Evolutionary conservation across 2,329 filamentous ascomycete genomes (phyloP).

Genomic region (Akanthomyces muscarius): DNA sequence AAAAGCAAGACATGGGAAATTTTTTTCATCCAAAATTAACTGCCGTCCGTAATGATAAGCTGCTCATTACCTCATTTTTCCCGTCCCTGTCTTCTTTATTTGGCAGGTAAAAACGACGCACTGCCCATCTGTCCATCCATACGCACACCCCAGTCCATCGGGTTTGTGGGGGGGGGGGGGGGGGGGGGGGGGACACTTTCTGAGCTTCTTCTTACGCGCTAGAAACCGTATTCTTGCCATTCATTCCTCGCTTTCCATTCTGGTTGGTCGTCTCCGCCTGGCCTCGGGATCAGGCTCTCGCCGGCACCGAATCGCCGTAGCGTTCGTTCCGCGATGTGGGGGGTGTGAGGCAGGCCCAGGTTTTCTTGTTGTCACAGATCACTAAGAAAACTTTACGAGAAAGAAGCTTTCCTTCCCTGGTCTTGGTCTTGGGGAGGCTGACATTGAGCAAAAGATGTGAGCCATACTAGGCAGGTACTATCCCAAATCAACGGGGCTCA

Average conservation of each 20-base stretch:
- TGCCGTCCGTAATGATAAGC: background rate
- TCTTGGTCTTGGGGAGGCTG: no score
- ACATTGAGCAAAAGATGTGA: no score
- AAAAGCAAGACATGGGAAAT: background rate
- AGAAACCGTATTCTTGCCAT: background rate
- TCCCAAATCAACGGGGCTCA: no score
- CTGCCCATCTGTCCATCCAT: no score
- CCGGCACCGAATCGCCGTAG: no score
- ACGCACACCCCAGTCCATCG: background rate
- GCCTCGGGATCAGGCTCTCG: no score
- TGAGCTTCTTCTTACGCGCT: background rate
- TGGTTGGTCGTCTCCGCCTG: background rate
- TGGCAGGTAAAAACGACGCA: background rate
- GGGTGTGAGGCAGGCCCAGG: no score
- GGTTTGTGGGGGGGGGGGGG: background rate
- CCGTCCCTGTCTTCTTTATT: background rate
- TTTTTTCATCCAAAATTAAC: background rate
- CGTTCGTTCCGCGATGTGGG: no score
- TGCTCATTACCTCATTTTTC: constrained; percentile 1
- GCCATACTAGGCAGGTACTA: no score
- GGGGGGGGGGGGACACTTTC: background rate
- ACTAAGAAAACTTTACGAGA: no score
- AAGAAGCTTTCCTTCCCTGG: no score
- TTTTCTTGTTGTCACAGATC: no score
- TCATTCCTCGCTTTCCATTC: background rate